Percentiles rank a stretch among this genome's conserved stretches.
Conservation (phyloP, 2,329 filamentous ascomycete genomes). For the Esteya vermicola region DNA sequence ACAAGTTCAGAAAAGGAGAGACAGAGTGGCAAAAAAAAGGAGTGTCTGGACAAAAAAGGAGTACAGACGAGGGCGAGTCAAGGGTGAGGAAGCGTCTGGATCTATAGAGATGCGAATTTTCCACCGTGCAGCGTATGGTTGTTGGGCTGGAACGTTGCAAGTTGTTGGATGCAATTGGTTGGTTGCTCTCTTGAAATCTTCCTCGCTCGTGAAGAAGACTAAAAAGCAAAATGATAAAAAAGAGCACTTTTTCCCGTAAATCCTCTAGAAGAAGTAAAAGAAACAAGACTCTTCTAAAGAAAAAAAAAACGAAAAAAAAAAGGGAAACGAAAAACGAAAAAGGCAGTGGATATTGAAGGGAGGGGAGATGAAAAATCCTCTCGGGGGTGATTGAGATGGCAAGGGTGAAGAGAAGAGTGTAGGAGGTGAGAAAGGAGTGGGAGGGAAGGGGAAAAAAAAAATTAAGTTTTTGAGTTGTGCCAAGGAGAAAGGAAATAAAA, state of each 20-base stretch:
- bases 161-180: conserved; percentile 13
- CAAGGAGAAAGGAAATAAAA: too few relatives aligned
- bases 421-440: conserved; percentile 7
- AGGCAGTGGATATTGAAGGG: conserved; percentile 6
- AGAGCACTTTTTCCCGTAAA: conserved; percentile 20
- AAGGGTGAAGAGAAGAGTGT: conserved; percentile 12
- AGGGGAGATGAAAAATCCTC: conserved; percentile 17
- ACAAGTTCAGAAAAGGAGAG: conserved; percentile 8
- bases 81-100: not conserved
- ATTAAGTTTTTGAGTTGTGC: conserved; percentile 12
- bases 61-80: not conserved
- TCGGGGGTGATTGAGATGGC: conserved; percentile 8
- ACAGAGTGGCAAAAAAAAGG: conserved; percentile 4
- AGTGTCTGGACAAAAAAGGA: not conserved
- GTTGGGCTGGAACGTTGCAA: not conserved
- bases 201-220: conserved; percentile 9
- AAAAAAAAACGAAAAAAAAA: conserved; percentile 19
- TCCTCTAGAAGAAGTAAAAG: conserved; percentile 27
- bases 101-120: too few relatives aligned
- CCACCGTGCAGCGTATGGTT: too few relatives aligned
- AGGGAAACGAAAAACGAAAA: too few relatives aligned
- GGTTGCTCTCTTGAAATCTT: conserved; percentile 4
- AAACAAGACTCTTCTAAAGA: conserved; percentile 29
- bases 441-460: conserved; percentile 10
- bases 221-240: conserved; percentile 11